These are phyloP conservation scores for Microstroma glucosiphilum DNA, from an alignment of 1,284 basidiomycete species.

Conservation along the genomic window DNA sequence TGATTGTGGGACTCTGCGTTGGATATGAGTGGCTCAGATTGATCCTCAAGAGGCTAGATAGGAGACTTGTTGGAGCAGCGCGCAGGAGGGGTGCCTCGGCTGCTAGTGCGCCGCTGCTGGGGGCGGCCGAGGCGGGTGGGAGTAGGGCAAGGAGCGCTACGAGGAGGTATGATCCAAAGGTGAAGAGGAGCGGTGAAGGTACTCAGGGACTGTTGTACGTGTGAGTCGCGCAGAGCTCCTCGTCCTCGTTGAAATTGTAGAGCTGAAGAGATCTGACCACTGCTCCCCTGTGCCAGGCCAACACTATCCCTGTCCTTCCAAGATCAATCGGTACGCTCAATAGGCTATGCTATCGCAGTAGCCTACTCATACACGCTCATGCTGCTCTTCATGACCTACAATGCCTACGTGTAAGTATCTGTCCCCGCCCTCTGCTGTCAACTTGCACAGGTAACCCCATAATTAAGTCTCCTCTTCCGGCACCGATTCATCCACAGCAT, in stretches of 20 bases:
- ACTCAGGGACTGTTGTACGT: no score
- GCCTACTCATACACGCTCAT: not conserved
- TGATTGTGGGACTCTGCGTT: not conserved
- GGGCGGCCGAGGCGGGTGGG: no score
- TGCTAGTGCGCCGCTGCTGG: no score
- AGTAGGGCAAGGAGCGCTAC: no score
- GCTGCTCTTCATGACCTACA: slow-evolving; percentile 6
- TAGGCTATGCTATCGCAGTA: not conserved
- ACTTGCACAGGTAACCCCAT: no score
- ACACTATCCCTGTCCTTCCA: not conserved
- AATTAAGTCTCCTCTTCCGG: not conserved
- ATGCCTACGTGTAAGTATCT: slow-evolving; percentile 1
- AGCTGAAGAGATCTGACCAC: not conserved
- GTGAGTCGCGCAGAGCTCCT: no score
- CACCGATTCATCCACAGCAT: not conserved
- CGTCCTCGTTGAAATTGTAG: no score
- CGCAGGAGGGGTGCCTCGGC: no score
- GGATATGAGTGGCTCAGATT: slow-evolving; percentile 3
- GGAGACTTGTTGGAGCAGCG: not conserved
- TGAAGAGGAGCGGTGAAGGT: no score
- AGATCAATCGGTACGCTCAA: not conserved
- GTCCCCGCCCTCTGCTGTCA: not conserved
- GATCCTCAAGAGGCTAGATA: not conserved
- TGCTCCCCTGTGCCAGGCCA: slow-evolving; percentile 3
- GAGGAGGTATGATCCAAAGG: no score